Conservation (phyloP, 805 yeast genomes). For the Yarrowia phangngaensis region DNA sequence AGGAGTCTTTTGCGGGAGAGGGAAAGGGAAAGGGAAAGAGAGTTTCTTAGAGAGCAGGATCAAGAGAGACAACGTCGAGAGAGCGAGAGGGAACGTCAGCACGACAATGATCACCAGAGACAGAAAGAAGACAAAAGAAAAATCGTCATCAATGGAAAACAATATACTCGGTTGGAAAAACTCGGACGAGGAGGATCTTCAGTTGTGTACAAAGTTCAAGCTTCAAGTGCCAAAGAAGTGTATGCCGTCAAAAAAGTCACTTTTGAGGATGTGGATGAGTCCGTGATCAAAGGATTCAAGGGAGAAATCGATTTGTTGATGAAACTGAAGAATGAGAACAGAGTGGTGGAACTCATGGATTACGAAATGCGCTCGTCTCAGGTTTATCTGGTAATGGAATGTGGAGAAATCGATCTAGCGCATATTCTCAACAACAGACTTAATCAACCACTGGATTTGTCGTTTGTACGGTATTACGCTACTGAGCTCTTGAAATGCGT, state of each 20-base stretch:
- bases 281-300: slow-evolving; percentile 72
- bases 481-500: slow-evolving; percentile 78
- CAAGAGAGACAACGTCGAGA: not conserved
- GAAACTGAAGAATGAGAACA: slow-evolving; percentile 53
- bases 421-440: slow-evolving; percentile 63
- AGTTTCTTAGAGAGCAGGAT: not conserved
- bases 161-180: slow-evolving; percentile 70
- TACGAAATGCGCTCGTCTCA: slow-evolving; percentile 63
- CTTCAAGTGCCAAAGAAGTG: slow-evolving; percentile 47
- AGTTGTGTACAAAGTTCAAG: slow-evolving; percentile 75
- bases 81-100: not conserved
- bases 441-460: slow-evolving; percentile 54
- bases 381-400: slow-evolving; percentile 80
- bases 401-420: slow-evolving; percentile 88
- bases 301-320: slow-evolving; percentile 80
- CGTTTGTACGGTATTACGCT: slow-evolving; percentile 76
- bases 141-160: slow-evolving; percentile 52
- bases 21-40: not conserved
- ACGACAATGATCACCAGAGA: not conserved
- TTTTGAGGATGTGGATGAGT: slow-evolving; percentile 69
- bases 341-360: slow-evolving; percentile 79
- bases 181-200: slow-evolving; percentile 92
- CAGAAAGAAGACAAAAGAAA: slow-evolving; percentile 34
- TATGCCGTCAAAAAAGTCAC: slow-evolving; percentile 80
- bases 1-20: not conserved